Conservation (phyloP, 2,329 filamentous ascomycete species). For the Talaromyces sp. region DNA sequence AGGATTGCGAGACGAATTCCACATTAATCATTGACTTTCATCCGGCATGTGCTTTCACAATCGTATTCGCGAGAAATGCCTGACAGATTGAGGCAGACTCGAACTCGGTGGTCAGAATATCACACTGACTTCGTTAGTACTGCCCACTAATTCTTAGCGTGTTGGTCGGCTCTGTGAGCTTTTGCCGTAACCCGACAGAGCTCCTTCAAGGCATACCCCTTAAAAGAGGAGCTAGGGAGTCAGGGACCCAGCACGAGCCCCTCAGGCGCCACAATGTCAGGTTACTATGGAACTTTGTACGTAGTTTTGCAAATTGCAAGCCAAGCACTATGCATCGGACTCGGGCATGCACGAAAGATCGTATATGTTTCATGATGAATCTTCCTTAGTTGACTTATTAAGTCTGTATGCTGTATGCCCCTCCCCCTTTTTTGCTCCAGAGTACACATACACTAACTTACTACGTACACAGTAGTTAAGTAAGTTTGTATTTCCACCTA, state of each 20-base stretch:
- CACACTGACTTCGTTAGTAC: neutral
- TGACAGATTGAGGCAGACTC: neutral
- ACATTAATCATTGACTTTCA: neutral
- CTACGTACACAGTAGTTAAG: neutral
- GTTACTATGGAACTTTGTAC: neutral
- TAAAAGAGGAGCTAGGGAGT: constrained; percentile 4
- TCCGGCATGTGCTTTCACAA: neutral
- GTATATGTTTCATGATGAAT: neutral
- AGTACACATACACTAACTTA: too few relatives aligned
- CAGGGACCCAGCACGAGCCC: constrained; percentile 14
- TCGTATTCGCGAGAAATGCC: neutral
- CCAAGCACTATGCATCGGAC: neutral
- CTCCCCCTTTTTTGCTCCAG: neutral
- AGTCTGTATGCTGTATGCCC: neutral
- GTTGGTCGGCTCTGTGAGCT: neutral
- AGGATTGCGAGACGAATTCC: neutral
- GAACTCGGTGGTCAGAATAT: neutral
- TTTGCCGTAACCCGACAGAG: constrained; percentile 2
- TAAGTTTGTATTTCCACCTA: neutral
- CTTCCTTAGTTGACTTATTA: neutral
- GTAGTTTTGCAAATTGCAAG: neutral
- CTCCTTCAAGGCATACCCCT: constrained; percentile 8
- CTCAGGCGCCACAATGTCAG: constrained; percentile 13
- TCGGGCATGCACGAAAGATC: constrained; percentile 2
- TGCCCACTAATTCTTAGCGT: neutral